These are phyloP conservation scores for Paramecium biaurelia DNA, from an alignment of 73 alveolate genomes.

Conservation along the genomic window DNA sequence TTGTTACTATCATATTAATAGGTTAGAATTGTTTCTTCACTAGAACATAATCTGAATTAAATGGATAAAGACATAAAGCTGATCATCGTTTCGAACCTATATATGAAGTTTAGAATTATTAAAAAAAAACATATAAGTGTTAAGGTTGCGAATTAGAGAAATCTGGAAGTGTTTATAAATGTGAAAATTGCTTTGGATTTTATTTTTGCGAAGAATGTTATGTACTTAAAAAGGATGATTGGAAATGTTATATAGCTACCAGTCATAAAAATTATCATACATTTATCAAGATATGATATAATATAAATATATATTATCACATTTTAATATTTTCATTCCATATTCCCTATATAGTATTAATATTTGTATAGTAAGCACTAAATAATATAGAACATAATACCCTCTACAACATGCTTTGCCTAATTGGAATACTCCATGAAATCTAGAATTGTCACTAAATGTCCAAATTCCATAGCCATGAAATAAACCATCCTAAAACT, in stretches of 20 bases:
- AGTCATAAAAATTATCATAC: slow-evolving; percentile 60
- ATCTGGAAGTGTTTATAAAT: slow-evolving; percentile 52
- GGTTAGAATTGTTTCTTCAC: slow-evolving; percentile 83
- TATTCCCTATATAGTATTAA: not conserved
- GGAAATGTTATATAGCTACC: slow-evolving; percentile 61
- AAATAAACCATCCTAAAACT: not conserved
- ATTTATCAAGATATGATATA: slow-evolving; percentile 48
- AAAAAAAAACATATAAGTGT: slow-evolving; percentile 47
- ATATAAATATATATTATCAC: slow-evolving; percentile 20
- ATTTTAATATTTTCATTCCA: slow-evolving; percentile 30
- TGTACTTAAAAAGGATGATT: slow-evolving; percentile 58
- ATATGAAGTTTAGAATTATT: slow-evolving; percentile 5
- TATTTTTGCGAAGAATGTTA: slow-evolving; percentile 53
- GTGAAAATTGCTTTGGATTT: slow-evolving; percentile 64
- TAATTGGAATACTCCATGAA: slow-evolving; percentile 4
- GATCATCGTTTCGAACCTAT: slow-evolving; percentile 61
- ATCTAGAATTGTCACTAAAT: slow-evolving; percentile 1
- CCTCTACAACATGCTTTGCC: slow-evolving; percentile 49
- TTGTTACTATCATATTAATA: not conserved
- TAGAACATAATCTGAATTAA: slow-evolving; percentile 15
- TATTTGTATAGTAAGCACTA: not conserved
- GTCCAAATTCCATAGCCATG: slow-evolving; percentile 45
- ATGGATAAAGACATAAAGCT: slow-evolving; percentile 56
- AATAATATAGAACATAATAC: not conserved
- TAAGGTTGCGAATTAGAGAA: slow-evolving; percentile 58